Evolutionary conservation across 2,329 filamentous ascomycete species (phyloP).

Genomic region (Colletotrichum navitas): DNA sequence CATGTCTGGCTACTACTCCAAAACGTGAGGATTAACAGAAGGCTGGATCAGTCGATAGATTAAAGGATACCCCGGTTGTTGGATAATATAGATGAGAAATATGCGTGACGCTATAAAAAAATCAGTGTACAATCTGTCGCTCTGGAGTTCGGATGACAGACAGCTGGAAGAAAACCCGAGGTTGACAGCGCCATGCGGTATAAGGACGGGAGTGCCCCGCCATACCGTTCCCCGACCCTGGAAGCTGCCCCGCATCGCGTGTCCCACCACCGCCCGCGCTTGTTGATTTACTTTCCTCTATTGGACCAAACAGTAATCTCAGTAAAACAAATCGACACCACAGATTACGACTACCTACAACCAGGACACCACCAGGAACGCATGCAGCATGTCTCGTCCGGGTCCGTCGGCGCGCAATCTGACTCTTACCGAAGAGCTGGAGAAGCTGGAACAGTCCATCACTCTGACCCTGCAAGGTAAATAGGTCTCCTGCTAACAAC

Average conservation of each 20-base stretch:
- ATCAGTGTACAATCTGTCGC: background rate
- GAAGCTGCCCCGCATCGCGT: constrained; percentile 52
- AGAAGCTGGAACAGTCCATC: constrained; percentile 96
- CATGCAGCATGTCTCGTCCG: constrained; percentile 62
- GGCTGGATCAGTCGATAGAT: background rate
- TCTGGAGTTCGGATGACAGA: constrained; percentile 1
- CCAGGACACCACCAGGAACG: constrained; percentile 4
- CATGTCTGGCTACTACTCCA: constrained; percentile 75
- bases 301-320: constrained; percentile 28
- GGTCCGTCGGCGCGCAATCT: constrained; percentile 67
- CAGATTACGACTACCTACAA: constrained; percentile 8
- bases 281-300: constrained; percentile 32
- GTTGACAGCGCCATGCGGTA: background rate
- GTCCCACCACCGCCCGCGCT: constrained; percentile 30
- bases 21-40: constrained; percentile 28
- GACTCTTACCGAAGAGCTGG: constrained; percentile 92
- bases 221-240: constrained; percentile 6
- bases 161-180: background rate
- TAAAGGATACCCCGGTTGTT: constrained; percentile 22
- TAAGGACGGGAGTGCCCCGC: background rate
- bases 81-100: background rate
- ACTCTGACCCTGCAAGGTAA: constrained; percentile 92
- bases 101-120: no score
- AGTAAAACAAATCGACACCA: constrained; percentile 22
- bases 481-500: background rate